Conservation (phyloP, 2,329 filamentous ascomycete genomes). For the Pyricularia grisea region DNA sequence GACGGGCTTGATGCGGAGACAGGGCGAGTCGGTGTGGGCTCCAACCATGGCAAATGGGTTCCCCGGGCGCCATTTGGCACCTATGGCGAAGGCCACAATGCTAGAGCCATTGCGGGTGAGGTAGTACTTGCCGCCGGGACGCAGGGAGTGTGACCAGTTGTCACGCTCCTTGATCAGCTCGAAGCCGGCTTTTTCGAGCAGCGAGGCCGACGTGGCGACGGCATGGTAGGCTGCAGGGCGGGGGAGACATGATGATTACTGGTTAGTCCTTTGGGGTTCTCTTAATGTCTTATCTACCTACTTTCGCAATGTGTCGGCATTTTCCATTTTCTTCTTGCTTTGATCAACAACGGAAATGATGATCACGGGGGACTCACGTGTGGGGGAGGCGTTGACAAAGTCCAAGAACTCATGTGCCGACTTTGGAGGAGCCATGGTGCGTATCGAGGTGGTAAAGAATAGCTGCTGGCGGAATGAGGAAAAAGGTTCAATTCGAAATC, state of each 20-base stretch:
- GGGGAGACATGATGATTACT: neutral
- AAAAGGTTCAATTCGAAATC: neutral
- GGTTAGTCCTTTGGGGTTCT: neutral
- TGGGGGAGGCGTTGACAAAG: conserved; percentile 91
- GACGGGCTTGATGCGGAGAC: conserved; percentile 85
- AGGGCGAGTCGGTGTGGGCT: conserved; percentile 92
- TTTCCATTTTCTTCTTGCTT: neutral
- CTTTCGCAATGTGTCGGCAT: neutral
- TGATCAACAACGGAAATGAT: neutral
- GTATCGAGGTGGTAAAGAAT: conserved; percentile 10
- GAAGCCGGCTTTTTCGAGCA: conserved; percentile 78
- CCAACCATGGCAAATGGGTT: conserved; percentile 90
- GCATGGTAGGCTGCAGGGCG: conserved; percentile 76
- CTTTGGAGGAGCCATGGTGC: conserved; percentile 41
- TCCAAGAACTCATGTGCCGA: conserved; percentile 76
- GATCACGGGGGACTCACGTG: conserved; percentile 52
- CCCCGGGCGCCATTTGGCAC: conserved; percentile 81
- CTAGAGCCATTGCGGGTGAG: conserved; percentile 89
- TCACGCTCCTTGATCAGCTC: conserved; percentile 82
- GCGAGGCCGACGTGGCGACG: conserved; percentile 66
- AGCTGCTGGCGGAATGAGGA: neutral
- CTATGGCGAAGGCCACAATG: conserved; percentile 86
- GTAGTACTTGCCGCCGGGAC: conserved; percentile 90
- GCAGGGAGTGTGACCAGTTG: conserved; percentile 70
- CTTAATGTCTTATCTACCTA: neutral